Evolutionary conservation across 2,329 filamentous ascomycete species (phyloP).

Genomic region (Epichloe festucae): DNA sequence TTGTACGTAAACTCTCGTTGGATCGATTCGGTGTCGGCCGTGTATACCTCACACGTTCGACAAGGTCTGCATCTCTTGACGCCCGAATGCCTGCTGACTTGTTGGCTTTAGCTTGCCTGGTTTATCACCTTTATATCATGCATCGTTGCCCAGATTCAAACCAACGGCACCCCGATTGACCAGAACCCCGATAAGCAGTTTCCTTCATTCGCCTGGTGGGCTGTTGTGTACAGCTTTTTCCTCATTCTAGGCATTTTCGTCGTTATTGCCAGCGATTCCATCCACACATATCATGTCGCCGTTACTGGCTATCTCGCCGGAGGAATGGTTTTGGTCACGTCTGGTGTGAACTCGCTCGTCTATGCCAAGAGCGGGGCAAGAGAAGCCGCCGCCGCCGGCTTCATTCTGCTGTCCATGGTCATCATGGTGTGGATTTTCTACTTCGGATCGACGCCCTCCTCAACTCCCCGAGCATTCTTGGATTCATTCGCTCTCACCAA

Average conservation of each 20-base stretch:
- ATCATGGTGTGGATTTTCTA: conserved; percentile 97
- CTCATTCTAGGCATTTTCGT: conserved; percentile 68
- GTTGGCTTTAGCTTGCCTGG: conserved; percentile 65
- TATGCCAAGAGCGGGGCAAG: conserved; percentile 61
- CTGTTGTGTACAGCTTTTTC: conserved; percentile 72
- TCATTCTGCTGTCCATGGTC: conserved; percentile 88
- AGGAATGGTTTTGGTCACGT: conserved; percentile 73
- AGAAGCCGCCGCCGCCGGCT: conserved; percentile 82
- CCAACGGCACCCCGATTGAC: conserved; percentile 16
- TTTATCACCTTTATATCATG: conserved; percentile 81
- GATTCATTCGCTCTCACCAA: conserved; percentile 94
- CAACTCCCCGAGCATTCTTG: conserved; percentile 76
- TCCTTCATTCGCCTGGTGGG: conserved; percentile 89
- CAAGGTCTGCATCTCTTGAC: not conserved
- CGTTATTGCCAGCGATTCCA: conserved; percentile 72
- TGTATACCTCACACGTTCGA: not conserved
- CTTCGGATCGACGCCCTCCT: conserved; percentile 84
- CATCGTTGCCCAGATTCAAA: conserved; percentile 53
- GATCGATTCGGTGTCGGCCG: not conserved
- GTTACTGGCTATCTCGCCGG: conserved; percentile 77
- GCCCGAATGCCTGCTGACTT: not conserved
- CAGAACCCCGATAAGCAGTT: conserved; percentile 32
- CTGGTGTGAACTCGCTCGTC: conserved; percentile 74
- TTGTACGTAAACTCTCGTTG: conserved; percentile 47
- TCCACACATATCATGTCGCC: conserved; percentile 82